phyloP scores from a whole-genome alignment of 2,329 filamentous ascomycete species.

The Xylariaceae sp. region DNA sequence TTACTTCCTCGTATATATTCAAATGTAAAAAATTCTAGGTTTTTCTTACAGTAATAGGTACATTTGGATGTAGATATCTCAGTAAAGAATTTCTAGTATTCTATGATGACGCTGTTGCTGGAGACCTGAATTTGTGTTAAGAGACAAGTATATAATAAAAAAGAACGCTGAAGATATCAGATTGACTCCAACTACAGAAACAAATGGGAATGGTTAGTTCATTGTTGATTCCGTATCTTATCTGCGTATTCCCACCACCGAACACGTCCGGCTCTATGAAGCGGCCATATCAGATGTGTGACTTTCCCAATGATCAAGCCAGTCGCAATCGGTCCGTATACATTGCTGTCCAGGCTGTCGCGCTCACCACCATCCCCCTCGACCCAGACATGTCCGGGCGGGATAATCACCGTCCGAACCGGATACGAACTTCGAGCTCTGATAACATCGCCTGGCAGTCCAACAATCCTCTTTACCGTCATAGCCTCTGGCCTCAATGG shows the following conservation, averaged over 20 bases:
- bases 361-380: slow-evolving; percentile 83
- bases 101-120: not conserved
- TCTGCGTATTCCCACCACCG: slow-evolving; percentile 62
- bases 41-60: not conserved
- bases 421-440: slow-evolving; percentile 68
- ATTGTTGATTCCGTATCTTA: slow-evolving; percentile 32
- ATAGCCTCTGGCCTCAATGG: slow-evolving; percentile 73
- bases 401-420: slow-evolving; percentile 66
- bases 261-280: slow-evolving; percentile 62
- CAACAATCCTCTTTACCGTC: slow-evolving; percentile 84
- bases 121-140: not conserved
- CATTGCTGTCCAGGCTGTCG: slow-evolving; percentile 82
- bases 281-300: slow-evolving; percentile 75
- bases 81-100: too few species aligned
- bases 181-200: too few species aligned
- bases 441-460: slow-evolving; percentile 79
- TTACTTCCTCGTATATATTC: too few species aligned
- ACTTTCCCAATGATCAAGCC: slow-evolving; percentile 78
- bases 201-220: not conserved
- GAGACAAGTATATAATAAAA: too few species aligned
- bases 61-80: not conserved
- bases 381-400: slow-evolving; percentile 89
- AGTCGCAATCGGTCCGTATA: slow-evolving; percentile 83
- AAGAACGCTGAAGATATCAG: too few species aligned
- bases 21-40: too few species aligned